Conservation (phyloP, 176 grass and related monocot genomes). For the Carex kokanica region DNA sequence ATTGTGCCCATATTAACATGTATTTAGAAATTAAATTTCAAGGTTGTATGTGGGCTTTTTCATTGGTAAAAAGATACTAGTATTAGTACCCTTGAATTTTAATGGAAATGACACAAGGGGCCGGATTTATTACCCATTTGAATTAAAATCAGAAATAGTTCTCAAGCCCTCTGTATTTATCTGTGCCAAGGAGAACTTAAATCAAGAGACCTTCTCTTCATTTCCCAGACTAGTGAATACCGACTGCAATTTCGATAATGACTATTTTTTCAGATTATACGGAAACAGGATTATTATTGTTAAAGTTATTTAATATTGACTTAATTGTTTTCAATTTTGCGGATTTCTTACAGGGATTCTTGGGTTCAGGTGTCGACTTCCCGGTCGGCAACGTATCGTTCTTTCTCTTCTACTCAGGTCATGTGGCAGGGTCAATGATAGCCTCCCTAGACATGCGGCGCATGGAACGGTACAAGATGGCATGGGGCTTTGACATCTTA, state of each 20-base stretch:
- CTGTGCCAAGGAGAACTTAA: neutral
- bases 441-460: conserved; percentile 81
- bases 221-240: neutral
- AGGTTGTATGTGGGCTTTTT: neutral
- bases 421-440: conserved; percentile 74
- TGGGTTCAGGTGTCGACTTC: conserved; percentile 78
- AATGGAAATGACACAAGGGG: neutral
- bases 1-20: neutral
- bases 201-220: neutral
- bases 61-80: neutral
- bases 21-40: neutral
- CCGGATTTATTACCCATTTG: neutral
- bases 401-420: conserved; percentile 95
- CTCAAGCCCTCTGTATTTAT: neutral
- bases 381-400: conserved; percentile 94
- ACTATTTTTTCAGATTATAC: neutral
- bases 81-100: neutral
- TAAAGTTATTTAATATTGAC: neutral
- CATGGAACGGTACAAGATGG: conserved; percentile 36
- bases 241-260: neutral
- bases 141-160: neutral
- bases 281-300: too few species aligned
- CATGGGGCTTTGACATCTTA: conserved; percentile 57
- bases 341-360: conserved; percentile 38
- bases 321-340: neutral